Conservation (phyloP, 805 yeast genomes). For the Pichia ethanolica region DNA sequence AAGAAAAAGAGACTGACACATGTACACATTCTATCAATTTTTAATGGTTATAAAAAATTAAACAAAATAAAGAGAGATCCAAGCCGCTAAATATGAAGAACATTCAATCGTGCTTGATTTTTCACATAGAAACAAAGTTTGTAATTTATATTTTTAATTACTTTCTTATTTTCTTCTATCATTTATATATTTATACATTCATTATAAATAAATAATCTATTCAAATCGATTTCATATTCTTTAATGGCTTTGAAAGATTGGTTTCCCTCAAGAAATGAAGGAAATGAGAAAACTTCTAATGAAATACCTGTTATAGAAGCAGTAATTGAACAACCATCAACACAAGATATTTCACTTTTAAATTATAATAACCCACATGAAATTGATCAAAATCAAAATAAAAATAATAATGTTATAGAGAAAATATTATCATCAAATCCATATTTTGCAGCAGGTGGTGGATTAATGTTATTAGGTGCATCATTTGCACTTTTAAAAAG, state of each 20-base stretch:
- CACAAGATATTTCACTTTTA: conserved; percentile 44
- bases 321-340: conserved; percentile 9
- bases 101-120: no score
- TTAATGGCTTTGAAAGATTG: conserved; percentile 4
- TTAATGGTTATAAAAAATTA: no score
- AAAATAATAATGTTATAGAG: conserved; percentile 12
- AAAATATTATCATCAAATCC: conserved; percentile 57
- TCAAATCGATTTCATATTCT: no score
- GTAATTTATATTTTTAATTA: no score
- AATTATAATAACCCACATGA: conserved; percentile 12
- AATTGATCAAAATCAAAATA: background rate
- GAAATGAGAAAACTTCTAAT: background rate
- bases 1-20: no score
- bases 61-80: no score
- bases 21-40: no score
- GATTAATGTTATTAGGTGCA: conserved; percentile 92
- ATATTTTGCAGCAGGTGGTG: conserved; percentile 98
- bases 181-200: no score
- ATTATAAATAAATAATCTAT: no score
- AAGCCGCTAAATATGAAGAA: no score
- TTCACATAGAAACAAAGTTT: no score
- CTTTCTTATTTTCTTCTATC: no score
- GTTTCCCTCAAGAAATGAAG: background rate
- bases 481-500: conserved; percentile 71
- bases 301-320: conserved; percentile 3